Conservation (phyloP, 768 basidiomycete species). For the Rhodotorula babjevae region DNA sequence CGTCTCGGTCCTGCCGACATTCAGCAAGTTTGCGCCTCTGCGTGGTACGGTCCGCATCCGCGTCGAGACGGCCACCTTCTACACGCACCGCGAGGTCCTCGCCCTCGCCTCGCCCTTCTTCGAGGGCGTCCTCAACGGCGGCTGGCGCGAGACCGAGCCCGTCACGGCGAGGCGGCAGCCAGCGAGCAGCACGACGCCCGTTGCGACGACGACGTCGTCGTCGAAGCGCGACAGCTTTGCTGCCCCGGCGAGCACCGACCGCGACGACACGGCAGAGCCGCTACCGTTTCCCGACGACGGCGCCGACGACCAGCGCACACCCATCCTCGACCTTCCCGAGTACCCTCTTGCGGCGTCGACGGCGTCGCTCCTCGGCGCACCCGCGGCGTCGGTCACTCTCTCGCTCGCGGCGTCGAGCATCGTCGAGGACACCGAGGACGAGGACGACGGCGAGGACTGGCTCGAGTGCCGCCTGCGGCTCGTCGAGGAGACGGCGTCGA, state of each 20-base stretch:
- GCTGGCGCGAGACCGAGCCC: conserved; percentile 28
- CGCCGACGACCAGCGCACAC: background rate
- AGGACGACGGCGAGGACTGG: conserved; percentile 1
- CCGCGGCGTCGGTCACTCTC: background rate
- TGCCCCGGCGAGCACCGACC: background rate
- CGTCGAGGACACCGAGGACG: background rate
- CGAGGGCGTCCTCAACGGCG: conserved; percentile 12
- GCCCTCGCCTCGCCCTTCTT: conserved; percentile 26
- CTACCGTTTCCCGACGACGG: background rate
- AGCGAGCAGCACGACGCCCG: too few species aligned
- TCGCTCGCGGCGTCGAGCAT: conserved; percentile 9
- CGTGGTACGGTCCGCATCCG: conserved; percentile 23
- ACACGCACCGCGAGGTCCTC: conserved; percentile 27
- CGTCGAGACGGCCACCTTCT: conserved; percentile 21
- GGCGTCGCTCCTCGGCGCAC: background rate
- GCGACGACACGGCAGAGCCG: background rate
- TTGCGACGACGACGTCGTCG: too few species aligned
- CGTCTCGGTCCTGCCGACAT: conserved; percentile 1
- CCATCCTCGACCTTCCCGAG: background rate
- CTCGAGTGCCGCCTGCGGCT: conserved; percentile 77
- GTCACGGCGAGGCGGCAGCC: background rate
- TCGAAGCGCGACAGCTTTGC: background rate
- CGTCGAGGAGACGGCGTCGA: conserved; percentile 80
- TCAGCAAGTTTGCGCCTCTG: conserved; percentile 5
- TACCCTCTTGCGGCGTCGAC: background rate